phyloP scores from a whole-genome alignment of 2,329 filamentous ascomycete genomes.

The Epichloe baconii region DNA sequence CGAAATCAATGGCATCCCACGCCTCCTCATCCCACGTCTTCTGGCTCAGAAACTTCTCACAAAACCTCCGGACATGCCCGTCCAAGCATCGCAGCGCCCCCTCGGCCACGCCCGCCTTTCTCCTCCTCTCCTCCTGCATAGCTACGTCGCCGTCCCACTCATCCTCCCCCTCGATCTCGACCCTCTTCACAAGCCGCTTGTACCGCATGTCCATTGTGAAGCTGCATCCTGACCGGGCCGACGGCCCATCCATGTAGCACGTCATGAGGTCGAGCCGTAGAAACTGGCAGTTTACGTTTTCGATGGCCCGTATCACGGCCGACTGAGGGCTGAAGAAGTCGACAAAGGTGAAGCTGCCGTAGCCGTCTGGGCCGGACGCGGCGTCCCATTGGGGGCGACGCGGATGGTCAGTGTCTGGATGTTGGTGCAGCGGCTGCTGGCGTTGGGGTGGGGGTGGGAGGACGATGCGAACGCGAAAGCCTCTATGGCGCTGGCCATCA shows the following conservation, averaged over 20 bases:
- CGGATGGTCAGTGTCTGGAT: slow-evolving; percentile 31
- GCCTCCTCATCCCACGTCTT: neutral
- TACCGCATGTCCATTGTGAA: slow-evolving; percentile 9
- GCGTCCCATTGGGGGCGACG: slow-evolving; percentile 19
- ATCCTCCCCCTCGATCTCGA: neutral
- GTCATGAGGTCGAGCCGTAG: slow-evolving; percentile 23
- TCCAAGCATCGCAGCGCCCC: slow-evolving; percentile 4
- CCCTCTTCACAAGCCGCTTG: neutral
- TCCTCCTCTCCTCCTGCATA: slow-evolving; percentile 5
- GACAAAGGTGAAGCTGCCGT: slow-evolving; percentile 20
- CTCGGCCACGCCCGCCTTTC: neutral
- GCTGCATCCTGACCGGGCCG: slow-evolving; percentile 1
- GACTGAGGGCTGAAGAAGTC: slow-evolving; percentile 21
- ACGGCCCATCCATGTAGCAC: slow-evolving; percentile 1
- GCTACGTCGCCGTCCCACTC: slow-evolving; percentile 11
- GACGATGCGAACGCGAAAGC: slow-evolving; percentile 17
- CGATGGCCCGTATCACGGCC: slow-evolving; percentile 18
- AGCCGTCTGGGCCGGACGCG: neutral
- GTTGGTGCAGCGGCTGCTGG: slow-evolving; percentile 9
- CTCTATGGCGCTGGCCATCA: slow-evolving; percentile 24
- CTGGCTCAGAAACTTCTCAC: neutral
- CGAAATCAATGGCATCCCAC: neutral
- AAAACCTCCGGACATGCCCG: slow-evolving; percentile 2
- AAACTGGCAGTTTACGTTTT: slow-evolving; percentile 20
- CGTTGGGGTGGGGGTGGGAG: slow-evolving; percentile 2